Conservation (phyloP, 2,329 filamentous ascomycete species). For the Alternaria metachromatica region DNA sequence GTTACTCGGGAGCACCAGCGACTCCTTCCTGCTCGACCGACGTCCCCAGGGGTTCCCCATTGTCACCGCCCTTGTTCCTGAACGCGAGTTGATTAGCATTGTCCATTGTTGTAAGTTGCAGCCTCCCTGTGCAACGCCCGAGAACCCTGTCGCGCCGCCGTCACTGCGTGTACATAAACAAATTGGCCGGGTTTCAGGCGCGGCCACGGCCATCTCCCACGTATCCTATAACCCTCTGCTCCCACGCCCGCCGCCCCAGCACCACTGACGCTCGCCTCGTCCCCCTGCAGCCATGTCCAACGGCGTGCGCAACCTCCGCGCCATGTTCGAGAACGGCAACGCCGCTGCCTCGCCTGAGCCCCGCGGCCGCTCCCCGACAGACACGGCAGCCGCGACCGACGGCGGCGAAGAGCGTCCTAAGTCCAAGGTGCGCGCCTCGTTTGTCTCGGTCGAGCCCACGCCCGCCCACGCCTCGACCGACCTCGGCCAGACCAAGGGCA, state of each 20-base stretch:
- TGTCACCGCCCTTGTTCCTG: constrained; percentile 1
- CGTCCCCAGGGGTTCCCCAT: constrained; percentile 17
- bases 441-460: constrained; percentile 53
- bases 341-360: constrained; percentile 49
- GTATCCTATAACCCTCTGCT: constrained; percentile 19
- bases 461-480: constrained; percentile 36
- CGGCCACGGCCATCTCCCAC: constrained; percentile 35
- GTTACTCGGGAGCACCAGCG: constrained; percentile 19
- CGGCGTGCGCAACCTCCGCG: constrained; percentile 57
- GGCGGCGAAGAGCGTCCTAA: constrained; percentile 43
- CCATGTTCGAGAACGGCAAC: constrained; percentile 56
- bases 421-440: constrained; percentile 57
- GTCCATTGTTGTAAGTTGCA: constrained; percentile 31
- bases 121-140: constrained; percentile 8
- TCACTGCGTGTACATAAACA: constrained; percentile 33
- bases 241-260: constrained; percentile 16
- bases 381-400: constrained; percentile 36
- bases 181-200: constrained; percentile 30
- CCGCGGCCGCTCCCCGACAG: constrained; percentile 54
- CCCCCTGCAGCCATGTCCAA: constrained; percentile 55
- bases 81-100: constrained; percentile 1
- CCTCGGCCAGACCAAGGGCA: constrained; percentile 33
- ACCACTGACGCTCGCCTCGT: constrained; percentile 34
- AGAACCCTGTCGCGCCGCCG: constrained; percentile 24
- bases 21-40: constrained; percentile 7